Percentiles rank a stretch among this genome's conserved stretches.
These are phyloP conservation scores for Alternaria hordeiaustralica DNA, from an alignment of 2,329 filamentous ascomycete species.

Conservation along the genomic window DNA sequence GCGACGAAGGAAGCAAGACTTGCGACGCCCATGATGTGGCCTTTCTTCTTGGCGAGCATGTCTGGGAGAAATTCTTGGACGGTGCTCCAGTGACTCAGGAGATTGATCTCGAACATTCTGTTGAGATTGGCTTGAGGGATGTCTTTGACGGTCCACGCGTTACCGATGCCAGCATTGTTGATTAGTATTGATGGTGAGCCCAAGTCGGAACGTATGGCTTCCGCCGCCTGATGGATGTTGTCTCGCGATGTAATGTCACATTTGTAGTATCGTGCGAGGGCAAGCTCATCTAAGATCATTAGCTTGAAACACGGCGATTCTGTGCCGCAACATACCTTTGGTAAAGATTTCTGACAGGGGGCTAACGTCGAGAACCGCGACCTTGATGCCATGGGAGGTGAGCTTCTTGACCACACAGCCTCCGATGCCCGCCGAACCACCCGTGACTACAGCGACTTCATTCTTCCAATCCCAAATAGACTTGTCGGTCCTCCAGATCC, in stretches of 20 bases:
- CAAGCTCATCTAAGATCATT: conserved; percentile 27
- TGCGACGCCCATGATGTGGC: conserved; percentile 46
- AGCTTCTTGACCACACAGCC: conserved; percentile 42
- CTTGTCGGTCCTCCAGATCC: conserved; percentile 43
- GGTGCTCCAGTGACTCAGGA: conserved; percentile 47
- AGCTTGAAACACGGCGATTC: conserved; percentile 6
- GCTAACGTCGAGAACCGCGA: conserved; percentile 45
- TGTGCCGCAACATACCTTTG: conserved; percentile 25
- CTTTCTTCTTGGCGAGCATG: conserved; percentile 47
- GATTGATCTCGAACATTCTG: conserved; percentile 43
- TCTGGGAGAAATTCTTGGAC: conserved; percentile 48
- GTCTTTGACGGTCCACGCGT: conserved; percentile 42
- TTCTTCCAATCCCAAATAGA: conserved; percentile 38
- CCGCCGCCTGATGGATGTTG: conserved; percentile 34
- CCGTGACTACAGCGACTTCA: conserved; percentile 47
- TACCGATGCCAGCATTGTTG: conserved; percentile 49
- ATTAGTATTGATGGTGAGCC: conserved; percentile 44
- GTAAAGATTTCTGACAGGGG: conserved; percentile 38
- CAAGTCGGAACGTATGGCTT: conserved; percentile 42
- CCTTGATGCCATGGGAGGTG: conserved; percentile 38
- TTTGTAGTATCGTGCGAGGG: conserved; percentile 34
- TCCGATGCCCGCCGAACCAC: conserved; percentile 46
- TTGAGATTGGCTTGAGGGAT: conserved; percentile 32
- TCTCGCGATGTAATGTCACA: conserved; percentile 44
- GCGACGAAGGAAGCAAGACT: conserved; percentile 44